These are phyloP conservation scores for Turnera subulata DNA, from an alignment of 345 rosid genomes.

Conservation along the genomic window DNA sequence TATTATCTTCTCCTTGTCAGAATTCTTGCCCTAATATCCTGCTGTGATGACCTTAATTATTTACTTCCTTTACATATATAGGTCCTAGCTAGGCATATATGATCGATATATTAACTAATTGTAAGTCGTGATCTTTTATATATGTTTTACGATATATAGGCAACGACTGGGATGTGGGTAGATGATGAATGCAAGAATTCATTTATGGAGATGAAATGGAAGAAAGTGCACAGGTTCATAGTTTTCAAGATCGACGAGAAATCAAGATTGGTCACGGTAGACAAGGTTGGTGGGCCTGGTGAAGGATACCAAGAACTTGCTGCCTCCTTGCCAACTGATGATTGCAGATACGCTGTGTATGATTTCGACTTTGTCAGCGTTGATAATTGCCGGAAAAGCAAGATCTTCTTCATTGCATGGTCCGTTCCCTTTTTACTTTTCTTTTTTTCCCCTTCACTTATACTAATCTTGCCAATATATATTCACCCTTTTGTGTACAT, in stretches of 20 bases:
- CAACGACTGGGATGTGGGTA: slow-evolving; percentile 92
- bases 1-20: neutral
- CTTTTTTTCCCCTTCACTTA: neutral
- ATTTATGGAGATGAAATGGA: slow-evolving; percentile 97
- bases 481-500: too few species aligned
- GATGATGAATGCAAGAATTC: slow-evolving; percentile 83
- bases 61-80: neutral
- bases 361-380: slow-evolving; percentile 93
- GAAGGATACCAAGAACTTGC: slow-evolving; percentile 75
- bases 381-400: slow-evolving; percentile 95
- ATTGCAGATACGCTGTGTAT: slow-evolving; percentile 87
- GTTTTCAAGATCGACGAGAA: slow-evolving; percentile 96
- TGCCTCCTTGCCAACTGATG: slow-evolving; percentile 72
- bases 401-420: slow-evolving; percentile 99
- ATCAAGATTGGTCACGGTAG: slow-evolving; percentile 75
- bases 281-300: slow-evolving; percentile 83
- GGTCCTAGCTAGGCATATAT: too few species aligned
- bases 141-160: slow-evolving; percentile 30
- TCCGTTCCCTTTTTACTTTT: slow-evolving; percentile 24
- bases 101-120: too few species aligned
- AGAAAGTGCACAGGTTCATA: slow-evolving; percentile 73
- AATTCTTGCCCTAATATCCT: neutral
- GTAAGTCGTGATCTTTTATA: neutral
- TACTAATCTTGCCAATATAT: neutral
- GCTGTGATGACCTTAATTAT: neutral